Evolutionary conservation across 1,139 yeast genomes (phyloP).

Genomic region (Pichia sp.): DNA sequence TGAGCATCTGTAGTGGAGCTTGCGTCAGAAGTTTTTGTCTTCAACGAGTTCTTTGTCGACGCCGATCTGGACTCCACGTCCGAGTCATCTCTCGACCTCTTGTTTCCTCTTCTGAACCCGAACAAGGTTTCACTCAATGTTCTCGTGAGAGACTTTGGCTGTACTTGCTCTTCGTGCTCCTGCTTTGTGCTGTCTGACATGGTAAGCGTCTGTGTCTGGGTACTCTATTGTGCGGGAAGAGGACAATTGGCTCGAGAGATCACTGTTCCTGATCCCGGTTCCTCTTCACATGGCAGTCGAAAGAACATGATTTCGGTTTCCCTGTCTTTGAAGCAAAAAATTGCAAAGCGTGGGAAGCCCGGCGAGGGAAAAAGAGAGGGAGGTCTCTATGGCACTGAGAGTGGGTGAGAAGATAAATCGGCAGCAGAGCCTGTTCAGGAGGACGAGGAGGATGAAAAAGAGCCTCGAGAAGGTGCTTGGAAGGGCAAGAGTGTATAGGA

Average conservation of each 20-base stretch:
- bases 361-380: not conserved
- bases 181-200: not conserved
- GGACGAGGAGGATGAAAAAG: no score
- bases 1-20: not conserved
- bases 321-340: not conserved
- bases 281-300: not conserved
- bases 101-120: constrained; percentile 8
- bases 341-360: not conserved
- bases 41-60: constrained; percentile 1
- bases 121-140: constrained; percentile 14
- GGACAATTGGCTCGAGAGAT: no score
- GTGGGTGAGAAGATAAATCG: no score
- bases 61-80: constrained; percentile 7
- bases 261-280: no score
- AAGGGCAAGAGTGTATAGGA: not conserved
- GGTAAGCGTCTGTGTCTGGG: not conserved
- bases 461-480: not conserved
- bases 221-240: no score
- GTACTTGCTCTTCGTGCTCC: not conserved
- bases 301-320: not conserved
- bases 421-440: no score
- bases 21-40: not conserved
- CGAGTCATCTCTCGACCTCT: constrained; percentile 13
- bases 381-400: not conserved
- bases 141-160: constrained; percentile 11